Percentiles rank a stretch among this genome's conserved stretches.
Conservation (phyloP, 306 rosid genomes). For the Sechiopsis laciniata region DNA sequence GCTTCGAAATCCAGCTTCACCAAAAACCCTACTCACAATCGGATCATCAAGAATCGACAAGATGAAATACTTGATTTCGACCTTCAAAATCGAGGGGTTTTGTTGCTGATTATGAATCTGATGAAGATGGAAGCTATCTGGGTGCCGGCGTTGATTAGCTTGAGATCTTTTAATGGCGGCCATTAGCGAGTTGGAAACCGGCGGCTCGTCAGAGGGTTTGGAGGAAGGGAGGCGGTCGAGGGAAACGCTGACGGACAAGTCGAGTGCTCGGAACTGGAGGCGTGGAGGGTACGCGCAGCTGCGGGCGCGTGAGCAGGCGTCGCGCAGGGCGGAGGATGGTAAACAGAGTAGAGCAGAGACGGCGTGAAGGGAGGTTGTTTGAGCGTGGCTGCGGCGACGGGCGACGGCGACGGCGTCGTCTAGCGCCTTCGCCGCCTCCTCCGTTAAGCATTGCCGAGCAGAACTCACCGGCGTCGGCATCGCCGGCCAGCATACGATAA, state of each 20-base stretch:
- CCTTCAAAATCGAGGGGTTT: conserved; percentile 59
- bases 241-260: conserved; percentile 82
- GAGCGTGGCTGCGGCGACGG: conserved; percentile 71
- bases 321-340: conserved; percentile 66
- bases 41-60: conserved; percentile 94
- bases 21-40: conserved; percentile 77
- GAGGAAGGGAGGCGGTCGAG: conserved; percentile 69
- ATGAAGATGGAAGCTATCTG: conserved; percentile 69
- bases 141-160: conserved; percentile 88
- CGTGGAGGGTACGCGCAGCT: conserved; percentile 65
- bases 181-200: conserved; percentile 85
- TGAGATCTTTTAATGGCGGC: conserved; percentile 92
- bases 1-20: conserved; percentile 81
- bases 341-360: conserved; percentile 66
- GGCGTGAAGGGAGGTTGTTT: conserved; percentile 84
- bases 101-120: conserved; percentile 62
- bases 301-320: conserved; percentile 68
- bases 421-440: conserved; percentile 74
- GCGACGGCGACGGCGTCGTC: conserved; percentile 83
- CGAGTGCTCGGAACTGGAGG: conserved; percentile 75
- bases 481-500: conserved; percentile 71
- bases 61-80: conserved; percentile 74
- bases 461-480: conserved; percentile 98
- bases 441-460: conserved; percentile 90
- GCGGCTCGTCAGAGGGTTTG: conserved; percentile 54